A percentile compares a stretch with the other conserved stretches of the same genome.
Conservation (phyloP, 495 filamentous ascomycete species). For the Talaromyces borbonicus region DNA sequence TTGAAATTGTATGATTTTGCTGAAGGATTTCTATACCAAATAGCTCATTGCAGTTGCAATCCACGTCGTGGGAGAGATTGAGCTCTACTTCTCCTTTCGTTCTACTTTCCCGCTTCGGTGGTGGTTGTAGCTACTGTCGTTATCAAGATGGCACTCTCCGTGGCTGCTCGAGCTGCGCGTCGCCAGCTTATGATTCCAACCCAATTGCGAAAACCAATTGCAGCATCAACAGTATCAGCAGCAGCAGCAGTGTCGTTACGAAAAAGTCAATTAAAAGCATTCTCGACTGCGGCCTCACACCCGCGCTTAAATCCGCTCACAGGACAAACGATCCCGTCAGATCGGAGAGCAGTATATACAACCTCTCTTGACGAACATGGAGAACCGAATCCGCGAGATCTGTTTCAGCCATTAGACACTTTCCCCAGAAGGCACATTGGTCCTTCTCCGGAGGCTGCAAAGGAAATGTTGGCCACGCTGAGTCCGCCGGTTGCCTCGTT, state of each 20-base stretch:
- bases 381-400: slow-evolving; percentile 31
- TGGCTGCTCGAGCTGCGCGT: slow-evolving; percentile 32
- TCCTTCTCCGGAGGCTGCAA: slow-evolving; percentile 59
- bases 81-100: slow-evolving; percentile 13
- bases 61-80: slow-evolving; percentile 7
- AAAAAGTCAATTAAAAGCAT: slow-evolving; percentile 15
- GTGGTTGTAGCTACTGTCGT: background rate
- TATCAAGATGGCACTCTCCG: slow-evolving; percentile 26
- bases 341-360: slow-evolving; percentile 31
- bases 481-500: slow-evolving; percentile 64
- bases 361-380: slow-evolving; percentile 33
- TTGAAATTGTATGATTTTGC: too few species aligned
- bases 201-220: slow-evolving; percentile 21
- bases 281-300: slow-evolving; percentile 18
- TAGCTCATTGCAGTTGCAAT: slow-evolving; percentile 2
- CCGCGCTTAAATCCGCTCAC: slow-evolving; percentile 19
- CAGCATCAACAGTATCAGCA: too few species aligned
- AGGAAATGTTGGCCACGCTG: slow-evolving; percentile 73
- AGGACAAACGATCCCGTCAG: slow-evolving; percentile 15
- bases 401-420: slow-evolving; percentile 46
- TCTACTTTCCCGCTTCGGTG: background rate
- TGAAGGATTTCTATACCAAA: too few species aligned
- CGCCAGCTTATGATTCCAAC: slow-evolving; percentile 34
- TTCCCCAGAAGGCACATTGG: slow-evolving; percentile 92
- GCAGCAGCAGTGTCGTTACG: slow-evolving; percentile 23